Evolutionary conservation across 805 yeast genomes (phyloP), one percentile per base, ranked within the genome.

Genomic region (Metschnikowia borealis): DNA sequence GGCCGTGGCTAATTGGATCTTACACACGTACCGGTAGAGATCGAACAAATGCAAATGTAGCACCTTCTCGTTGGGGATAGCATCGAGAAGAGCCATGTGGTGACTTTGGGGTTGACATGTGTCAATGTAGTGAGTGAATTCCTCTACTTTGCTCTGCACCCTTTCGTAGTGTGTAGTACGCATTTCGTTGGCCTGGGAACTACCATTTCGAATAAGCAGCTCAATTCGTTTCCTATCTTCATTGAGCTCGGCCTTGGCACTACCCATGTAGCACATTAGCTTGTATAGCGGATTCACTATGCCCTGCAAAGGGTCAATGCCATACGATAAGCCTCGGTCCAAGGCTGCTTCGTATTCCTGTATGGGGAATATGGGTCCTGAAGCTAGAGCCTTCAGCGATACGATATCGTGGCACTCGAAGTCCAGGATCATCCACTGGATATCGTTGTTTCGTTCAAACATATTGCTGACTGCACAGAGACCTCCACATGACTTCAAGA

Each of bases 331-430:
- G 38, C 53, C 50, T 13, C 52, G 54, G 20, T 34, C 37, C 32
- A 58, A 40, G 14, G 61, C 55, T 11, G 41, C 44, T 14, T 45
- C 52, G 48, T 57, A 60, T 23, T 54, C 56, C 4, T 48, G 50
- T n/a, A 54, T 42, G 7, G 54, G 48, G 37, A 55, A 59, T 18
- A 47, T 51, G 32, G 62, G 59, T 18, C 63, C 63, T 21, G 41
- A 42, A 1, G 47, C 47, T 20, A 59, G 53, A 11, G 59, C 51
- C n/a, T 46, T 46, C 26, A 57, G 54, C 33, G 57, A 55, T 14
- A 60, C 58, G 21, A 59, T 37, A 48, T 60, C 63, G 46, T 60
- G 63, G 48, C 54, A 59, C 46, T 56, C 54, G 49, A 60, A 60
- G 44, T 60, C 59, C 26, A 55, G 51, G 33, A 60, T 46, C 33